Percentiles rank a stretch among this genome's conserved stretches.
Conservation (phyloP, 208 protist species). For the Porcisia hertigi region DNA sequence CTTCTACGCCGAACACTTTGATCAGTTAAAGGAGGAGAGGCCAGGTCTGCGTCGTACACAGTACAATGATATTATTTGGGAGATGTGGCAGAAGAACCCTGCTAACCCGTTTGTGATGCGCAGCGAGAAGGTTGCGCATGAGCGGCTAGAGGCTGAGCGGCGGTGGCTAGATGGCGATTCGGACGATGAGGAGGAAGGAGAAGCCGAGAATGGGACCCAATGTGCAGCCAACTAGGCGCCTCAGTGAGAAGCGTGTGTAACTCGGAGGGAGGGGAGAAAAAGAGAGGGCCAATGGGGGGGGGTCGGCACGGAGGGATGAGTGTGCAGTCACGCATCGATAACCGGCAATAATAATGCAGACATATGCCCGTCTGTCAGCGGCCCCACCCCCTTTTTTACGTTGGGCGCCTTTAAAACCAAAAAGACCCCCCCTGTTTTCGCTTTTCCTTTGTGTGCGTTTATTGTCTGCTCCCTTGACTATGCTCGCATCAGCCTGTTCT, state of each 20-base stretch:
- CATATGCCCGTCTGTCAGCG: neutral
- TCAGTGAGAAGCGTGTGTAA: neutral
- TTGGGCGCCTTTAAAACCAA: neutral
- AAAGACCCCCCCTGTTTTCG: neutral
- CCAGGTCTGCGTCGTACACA: conserved; percentile 79
- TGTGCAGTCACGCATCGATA: neutral
- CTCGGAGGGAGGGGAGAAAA: neutral
- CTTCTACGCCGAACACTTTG: conserved; percentile 79
- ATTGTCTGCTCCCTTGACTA: neutral
- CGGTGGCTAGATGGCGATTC: conserved; percentile 75
- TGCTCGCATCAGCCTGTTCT: neutral
- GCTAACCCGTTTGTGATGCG: conserved; percentile 88
- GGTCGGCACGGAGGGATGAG: neutral
- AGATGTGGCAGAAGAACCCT: conserved; percentile 86
- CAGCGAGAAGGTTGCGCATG: conserved; percentile 55
- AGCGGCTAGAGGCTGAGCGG: conserved; percentile 71
- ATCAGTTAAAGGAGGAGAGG: conserved; percentile 69
- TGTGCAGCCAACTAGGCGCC: conserved; percentile 13
- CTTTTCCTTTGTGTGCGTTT: neutral
- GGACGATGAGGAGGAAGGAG: conserved; percentile 38
- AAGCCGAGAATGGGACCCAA: conserved; percentile 11
- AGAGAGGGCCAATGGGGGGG: neutral
- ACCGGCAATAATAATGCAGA: neutral
- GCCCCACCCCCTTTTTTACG: neutral
- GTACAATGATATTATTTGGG: conserved; percentile 90